Percentiles rank a stretch among this genome's conserved stretches.
Evolutionary conservation across 2,329 filamentous ascomycete species (phyloP).

Genomic region (Botryosphaeria dothidea): DNA sequence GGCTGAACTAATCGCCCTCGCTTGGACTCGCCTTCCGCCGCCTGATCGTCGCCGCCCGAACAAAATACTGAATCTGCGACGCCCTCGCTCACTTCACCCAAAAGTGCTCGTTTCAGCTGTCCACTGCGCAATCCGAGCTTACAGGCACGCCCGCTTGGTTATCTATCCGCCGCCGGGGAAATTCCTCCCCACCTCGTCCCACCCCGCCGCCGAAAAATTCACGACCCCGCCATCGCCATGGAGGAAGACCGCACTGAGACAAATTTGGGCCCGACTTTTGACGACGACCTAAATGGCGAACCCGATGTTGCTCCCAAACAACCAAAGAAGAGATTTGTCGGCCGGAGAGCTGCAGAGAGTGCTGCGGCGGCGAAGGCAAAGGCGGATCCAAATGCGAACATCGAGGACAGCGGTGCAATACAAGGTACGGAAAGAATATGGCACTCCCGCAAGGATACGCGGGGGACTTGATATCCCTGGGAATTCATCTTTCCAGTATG

Average conservation of each 20-base stretch:
- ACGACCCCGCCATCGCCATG: slow-evolving; percentile 51
- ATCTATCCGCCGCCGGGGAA: background rate
- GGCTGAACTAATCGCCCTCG: slow-evolving; percentile 14
- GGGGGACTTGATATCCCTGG: no score
- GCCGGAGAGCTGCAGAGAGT: slow-evolving; percentile 69
- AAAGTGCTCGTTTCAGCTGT: no score
- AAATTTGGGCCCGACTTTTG: slow-evolving; percentile 66
- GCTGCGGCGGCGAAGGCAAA: slow-evolving; percentile 45
- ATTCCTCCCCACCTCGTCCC: background rate
- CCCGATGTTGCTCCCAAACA: slow-evolving; percentile 58
- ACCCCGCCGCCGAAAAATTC: slow-evolving; percentile 2
- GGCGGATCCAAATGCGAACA: slow-evolving; percentile 43
- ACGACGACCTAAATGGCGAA: slow-evolving; percentile 62
- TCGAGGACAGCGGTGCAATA: slow-evolving; percentile 66
- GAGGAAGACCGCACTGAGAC: slow-evolving; percentile 72
- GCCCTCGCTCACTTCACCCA: background rate
- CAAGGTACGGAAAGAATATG: slow-evolving; percentile 55
- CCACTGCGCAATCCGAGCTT: background rate
- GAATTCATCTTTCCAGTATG: no score
- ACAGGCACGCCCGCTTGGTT: background rate
- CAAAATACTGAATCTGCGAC: background rate
- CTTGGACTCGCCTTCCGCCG: slow-evolving; percentile 12
- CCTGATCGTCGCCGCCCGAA: slow-evolving; percentile 7
- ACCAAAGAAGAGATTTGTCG: slow-evolving; percentile 91
- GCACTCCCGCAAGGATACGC: background rate